These are phyloP conservation scores for Flaveria bidentis DNA, from an alignment of 129 eudicot species.

Conservation along the genomic window DNA sequence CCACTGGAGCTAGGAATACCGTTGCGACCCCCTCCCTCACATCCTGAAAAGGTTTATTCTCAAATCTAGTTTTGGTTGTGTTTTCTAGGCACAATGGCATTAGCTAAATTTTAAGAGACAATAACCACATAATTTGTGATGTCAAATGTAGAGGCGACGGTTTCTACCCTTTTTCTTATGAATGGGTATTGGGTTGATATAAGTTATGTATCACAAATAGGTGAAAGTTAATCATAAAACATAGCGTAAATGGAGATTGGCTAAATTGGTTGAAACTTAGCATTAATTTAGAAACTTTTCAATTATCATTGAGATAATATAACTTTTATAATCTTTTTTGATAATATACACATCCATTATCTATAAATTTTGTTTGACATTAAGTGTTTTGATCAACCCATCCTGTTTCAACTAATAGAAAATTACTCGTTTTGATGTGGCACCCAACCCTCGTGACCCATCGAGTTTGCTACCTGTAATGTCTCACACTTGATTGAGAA, in stretches of 20 bases:
- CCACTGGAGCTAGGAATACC: slow-evolving; percentile 97
- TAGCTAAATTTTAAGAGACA: slow-evolving; percentile 4
- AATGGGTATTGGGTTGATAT: slow-evolving; percentile 4
- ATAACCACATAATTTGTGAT: slow-evolving; percentile 11
- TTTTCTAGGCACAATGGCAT: slow-evolving; percentile 3
- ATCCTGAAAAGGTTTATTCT: slow-evolving; percentile 62
- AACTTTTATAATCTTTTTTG: background rate
- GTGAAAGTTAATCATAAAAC: background rate
- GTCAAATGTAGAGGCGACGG: background rate
- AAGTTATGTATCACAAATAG: slow-evolving; percentile 7
- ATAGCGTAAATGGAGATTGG: background rate
- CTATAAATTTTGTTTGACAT: background rate
- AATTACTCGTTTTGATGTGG: background rate
- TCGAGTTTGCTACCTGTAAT: background rate
- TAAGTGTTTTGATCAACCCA: slow-evolving; percentile 1
- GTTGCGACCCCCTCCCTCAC: slow-evolving; percentile 82
- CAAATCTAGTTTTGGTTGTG: background rate
- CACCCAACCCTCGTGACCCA: background rate
- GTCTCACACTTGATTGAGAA: slow-evolving; percentile 21
- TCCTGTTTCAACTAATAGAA: background rate
- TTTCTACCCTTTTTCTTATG: slow-evolving; percentile 12
- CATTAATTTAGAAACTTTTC: background rate
- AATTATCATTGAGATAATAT: background rate
- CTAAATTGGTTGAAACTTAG: background rate
- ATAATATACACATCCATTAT: background rate